Percentiles rank a stretch among this genome's conserved stretches.
Conservation (phyloP, 805 yeast species). For the Wickerhamomyces pijperi region DNA sequence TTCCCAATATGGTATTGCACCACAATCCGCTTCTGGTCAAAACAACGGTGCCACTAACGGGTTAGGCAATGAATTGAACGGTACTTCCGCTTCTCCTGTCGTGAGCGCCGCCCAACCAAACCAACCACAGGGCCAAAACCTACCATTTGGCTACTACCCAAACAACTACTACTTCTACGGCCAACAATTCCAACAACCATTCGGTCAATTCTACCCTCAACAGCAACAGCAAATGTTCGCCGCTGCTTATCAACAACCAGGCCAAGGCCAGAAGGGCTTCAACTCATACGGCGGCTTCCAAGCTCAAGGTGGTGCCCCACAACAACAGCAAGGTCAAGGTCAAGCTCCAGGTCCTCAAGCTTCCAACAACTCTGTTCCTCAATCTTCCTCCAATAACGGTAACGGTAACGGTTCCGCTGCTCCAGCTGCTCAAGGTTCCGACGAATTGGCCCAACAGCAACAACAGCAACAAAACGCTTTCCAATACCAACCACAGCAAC, state of each 20-base stretch:
- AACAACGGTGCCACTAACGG: too few relatives aligned
- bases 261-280: background rate
- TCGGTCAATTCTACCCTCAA: constrained; percentile 5
- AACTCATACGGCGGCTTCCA: background rate
- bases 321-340: constrained; percentile 9
- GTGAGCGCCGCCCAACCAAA: background rate
- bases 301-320: constrained; percentile 2
- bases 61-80: background rate
- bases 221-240: constrained; percentile 3
- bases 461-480: constrained; percentile 18
- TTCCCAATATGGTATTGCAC: constrained; percentile 11
- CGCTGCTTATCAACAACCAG: constrained; percentile 4
- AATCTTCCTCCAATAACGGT: constrained; percentile 8
- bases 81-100: background rate
- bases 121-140: background rate
- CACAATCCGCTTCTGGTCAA: constrained; percentile 3
- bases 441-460: constrained; percentile 10
- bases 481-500: constrained; percentile 15
- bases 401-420: constrained; percentile 5
- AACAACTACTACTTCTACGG: background rate
- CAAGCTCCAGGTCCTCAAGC: constrained; percentile 5
- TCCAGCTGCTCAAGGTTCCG: constrained; percentile 5
- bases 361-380: constrained; percentile 3
- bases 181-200: constrained; percentile 5
- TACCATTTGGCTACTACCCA: background rate